A percentile compares a stretch with the other conserved stretches of the same genome.
These are phyloP conservation scores for Lodderomyces pseudojiufengensis DNA, from an alignment of 1,139 yeast species.

Conservation along the genomic window DNA sequence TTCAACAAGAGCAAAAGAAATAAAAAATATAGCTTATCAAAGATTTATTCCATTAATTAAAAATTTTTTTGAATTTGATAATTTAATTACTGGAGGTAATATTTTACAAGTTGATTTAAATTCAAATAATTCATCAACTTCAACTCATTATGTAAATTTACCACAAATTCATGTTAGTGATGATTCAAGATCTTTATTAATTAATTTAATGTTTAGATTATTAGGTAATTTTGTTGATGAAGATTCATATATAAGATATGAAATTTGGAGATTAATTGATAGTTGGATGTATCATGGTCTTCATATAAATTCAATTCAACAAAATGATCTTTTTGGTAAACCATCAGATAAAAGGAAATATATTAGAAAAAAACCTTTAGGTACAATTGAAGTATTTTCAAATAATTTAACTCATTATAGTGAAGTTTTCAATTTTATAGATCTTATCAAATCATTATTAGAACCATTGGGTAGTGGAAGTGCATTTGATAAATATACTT, in stretches of 20 bases:
- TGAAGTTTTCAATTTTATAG: slow-evolving; percentile 61
- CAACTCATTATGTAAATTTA: slow-evolving; percentile 20
- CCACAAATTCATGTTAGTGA: slow-evolving; percentile 30
- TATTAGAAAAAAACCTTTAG: slow-evolving; percentile 25
- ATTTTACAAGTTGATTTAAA: slow-evolving; percentile 14
- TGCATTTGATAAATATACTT: slow-evolving; percentile 34
- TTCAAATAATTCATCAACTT: slow-evolving; percentile 13
- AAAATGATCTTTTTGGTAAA: slow-evolving; percentile 8
- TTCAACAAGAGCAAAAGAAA: slow-evolving; percentile 25
- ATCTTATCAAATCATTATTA: slow-evolving; percentile 41
- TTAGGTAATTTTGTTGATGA: slow-evolving; percentile 49
- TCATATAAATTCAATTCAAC: slow-evolving; percentile 12
- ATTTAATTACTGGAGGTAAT: slow-evolving; percentile 28
- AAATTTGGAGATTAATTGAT: slow-evolving; percentile 71
- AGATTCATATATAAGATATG: slow-evolving; percentile 33
- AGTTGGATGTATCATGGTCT: slow-evolving; percentile 61
- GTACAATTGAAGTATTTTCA: slow-evolving; percentile 32
- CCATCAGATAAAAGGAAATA: slow-evolving; percentile 17
- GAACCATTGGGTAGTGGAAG: slow-evolving; percentile 20
- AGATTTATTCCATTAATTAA: slow-evolving; percentile 35
- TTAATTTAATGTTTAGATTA: slow-evolving; percentile 33
- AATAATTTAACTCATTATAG: slow-evolving; percentile 39
- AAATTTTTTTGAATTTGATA: slow-evolving; percentile 41
- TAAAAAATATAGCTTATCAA: slow-evolving; percentile 29
- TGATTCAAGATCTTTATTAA: slow-evolving; percentile 33